Evolutionary conservation across 495 filamentous ascomycete species (phyloP).

Genomic region (Apodospora peruviana): DNA sequence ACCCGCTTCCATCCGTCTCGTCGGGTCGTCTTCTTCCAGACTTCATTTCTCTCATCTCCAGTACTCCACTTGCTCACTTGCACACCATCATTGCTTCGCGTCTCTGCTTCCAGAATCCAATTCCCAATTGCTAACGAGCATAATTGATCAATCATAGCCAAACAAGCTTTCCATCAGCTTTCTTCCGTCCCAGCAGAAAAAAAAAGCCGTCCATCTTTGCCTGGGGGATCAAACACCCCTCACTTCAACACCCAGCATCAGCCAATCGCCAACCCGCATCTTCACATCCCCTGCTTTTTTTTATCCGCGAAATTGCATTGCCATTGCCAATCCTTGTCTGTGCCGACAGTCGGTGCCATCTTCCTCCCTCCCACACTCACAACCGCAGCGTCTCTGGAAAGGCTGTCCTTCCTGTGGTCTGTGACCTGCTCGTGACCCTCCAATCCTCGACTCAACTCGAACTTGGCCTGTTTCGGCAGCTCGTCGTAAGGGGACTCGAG

Average conservation of each 20-base stretch:
- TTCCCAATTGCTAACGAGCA: conserved; percentile 19
- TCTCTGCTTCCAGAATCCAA: conserved; percentile 8
- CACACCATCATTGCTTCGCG: conserved; percentile 5
- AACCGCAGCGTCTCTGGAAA: not conserved
- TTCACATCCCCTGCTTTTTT: conserved; percentile 19
- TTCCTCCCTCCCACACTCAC: not conserved
- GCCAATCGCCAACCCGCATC: too few species aligned
- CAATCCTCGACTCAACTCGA: conserved; percentile 3
- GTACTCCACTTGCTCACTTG: too few species aligned
- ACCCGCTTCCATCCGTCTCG: too few species aligned
- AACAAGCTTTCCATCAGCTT: conserved; percentile 19
- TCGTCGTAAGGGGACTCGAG: conserved; percentile 5
- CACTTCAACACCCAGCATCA: not conserved
- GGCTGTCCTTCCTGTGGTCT: not conserved
- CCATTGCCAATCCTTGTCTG: conserved; percentile 5
- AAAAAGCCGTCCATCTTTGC: too few species aligned
- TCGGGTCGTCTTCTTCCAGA: too few species aligned
- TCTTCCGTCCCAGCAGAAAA: too few species aligned
- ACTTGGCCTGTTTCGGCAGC: conserved; percentile 19
- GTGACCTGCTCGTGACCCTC: not conserved
- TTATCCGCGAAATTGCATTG: conserved; percentile 29
- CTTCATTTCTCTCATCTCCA: too few species aligned
- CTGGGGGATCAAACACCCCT: conserved; percentile 19
- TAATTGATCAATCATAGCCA: conserved; percentile 22
- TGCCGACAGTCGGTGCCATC: not conserved